Percentiles rank a stretch among this genome's conserved stretches.
Conservation (phyloP, 495 filamentous ascomycete genomes). For the Penicillium samsonianum region DNA sequence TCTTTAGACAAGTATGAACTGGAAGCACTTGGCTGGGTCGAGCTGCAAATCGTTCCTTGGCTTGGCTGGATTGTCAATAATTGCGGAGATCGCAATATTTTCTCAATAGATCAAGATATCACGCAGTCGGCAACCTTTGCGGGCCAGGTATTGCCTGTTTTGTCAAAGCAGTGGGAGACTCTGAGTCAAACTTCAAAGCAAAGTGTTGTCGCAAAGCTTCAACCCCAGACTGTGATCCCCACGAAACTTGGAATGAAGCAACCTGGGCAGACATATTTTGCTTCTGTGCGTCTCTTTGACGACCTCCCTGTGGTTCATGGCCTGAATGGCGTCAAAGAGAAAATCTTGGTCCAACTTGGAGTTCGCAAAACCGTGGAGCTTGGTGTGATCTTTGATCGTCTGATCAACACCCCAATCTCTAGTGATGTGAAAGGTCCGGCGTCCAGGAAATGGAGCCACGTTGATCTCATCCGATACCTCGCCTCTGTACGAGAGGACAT, state of each 20-base stretch:
- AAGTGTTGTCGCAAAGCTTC: conserved; percentile 61
- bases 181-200: conserved; percentile 65
- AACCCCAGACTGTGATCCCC: conserved; percentile 74
- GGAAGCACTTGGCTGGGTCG: conserved; percentile 78
- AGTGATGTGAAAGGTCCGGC: conserved; percentile 41
- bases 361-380: conserved; percentile 85
- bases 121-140: conserved; percentile 73
- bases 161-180: conserved; percentile 87
- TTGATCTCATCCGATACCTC: conserved; percentile 92
- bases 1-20: conserved; percentile 60
- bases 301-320: conserved; percentile 80
- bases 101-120: conserved; percentile 59
- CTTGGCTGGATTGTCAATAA: conserved; percentile 72
- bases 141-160: conserved; percentile 69
- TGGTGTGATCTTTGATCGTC: conserved; percentile 85
- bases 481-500: conserved; percentile 89
- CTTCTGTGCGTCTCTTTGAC: conserved; percentile 88
- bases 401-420: conserved; percentile 58
- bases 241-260: conserved; percentile 89
- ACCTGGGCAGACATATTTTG: conserved; percentile 87
- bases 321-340: conserved; percentile 82
- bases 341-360: conserved; percentile 77
- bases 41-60: conserved; percentile 82
- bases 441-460: conserved; percentile 76
- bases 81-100: conserved; percentile 45